Percentiles rank a stretch among this genome's conserved stretches.
Evolutionary conservation across 2,329 filamentous ascomycete genomes (phyloP).

Genomic region (Botrytis tulipae): DNA sequence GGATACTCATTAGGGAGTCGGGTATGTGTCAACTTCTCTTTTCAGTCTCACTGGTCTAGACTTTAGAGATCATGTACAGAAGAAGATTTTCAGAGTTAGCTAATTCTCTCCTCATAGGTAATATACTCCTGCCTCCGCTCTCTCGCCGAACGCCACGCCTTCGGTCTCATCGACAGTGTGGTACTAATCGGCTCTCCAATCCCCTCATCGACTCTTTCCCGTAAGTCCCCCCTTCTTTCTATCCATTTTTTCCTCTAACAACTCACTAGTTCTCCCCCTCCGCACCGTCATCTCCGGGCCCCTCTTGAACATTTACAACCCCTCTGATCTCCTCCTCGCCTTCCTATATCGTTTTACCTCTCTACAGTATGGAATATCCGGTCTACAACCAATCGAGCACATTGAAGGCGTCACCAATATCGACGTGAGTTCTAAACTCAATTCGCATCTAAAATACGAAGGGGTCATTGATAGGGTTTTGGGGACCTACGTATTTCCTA

Average conservation of each 20-base stretch:
- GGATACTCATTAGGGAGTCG: neutral
- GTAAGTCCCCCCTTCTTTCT: constrained; percentile 71
- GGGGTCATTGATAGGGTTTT: constrained; percentile 65
- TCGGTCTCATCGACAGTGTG: constrained; percentile 63
- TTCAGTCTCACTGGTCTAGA: neutral
- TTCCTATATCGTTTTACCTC: constrained; percentile 84
- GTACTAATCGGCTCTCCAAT: constrained; percentile 80
- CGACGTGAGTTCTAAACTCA: constrained; percentile 59
- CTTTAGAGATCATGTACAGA: neutral
- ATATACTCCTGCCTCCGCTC: constrained; percentile 62
- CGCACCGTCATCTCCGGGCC: constrained; percentile 77
- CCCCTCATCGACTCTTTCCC: constrained; percentile 50
- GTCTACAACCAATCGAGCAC: constrained; percentile 70
- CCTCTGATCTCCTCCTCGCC: constrained; percentile 82
- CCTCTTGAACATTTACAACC: constrained; percentile 86
- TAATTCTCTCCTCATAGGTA: constrained; percentile 49
- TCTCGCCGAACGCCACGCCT: constrained; percentile 59
- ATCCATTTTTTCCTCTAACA: constrained; percentile 68
- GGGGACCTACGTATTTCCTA: constrained; percentile 46
- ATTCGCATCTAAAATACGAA: constrained; percentile 68
- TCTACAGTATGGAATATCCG: constrained; percentile 79
- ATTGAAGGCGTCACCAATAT: constrained; percentile 59
- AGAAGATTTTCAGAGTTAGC: neutral
- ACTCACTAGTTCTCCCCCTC: constrained; percentile 71
- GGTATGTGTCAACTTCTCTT: neutral